phyloP scores from a whole-genome alignment of 352 stramenopile species.

The Phytophthora citricola region DNA sequence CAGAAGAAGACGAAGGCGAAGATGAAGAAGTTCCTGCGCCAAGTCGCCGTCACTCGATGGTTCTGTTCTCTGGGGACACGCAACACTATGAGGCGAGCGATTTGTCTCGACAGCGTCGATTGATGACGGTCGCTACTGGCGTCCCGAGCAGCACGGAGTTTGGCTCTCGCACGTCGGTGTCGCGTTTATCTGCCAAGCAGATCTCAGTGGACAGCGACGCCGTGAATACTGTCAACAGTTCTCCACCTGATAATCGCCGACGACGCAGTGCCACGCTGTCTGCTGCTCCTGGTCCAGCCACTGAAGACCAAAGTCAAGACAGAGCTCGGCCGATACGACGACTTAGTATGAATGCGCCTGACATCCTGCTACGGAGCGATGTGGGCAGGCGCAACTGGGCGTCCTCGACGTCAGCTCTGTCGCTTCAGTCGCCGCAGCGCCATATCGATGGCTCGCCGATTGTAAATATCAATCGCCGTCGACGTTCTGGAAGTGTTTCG shows the following conservation, averaged over 20 bases:
- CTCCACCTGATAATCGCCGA: conserved; percentile 26
- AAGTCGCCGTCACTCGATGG: conserved; percentile 34
- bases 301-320: neutral
- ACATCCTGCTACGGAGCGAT: conserved; percentile 57
- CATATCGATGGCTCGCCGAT: conserved; percentile 30
- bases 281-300: neutral
- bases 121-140: conserved; percentile 26
- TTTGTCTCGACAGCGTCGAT: conserved; percentile 25
- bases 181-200: conserved; percentile 33
- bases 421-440: conserved; percentile 44
- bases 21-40: conserved; percentile 24
- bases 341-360: conserved; percentile 34
- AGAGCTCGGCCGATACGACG: conserved; percentile 16
- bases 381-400: conserved; percentile 50
- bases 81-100: conserved; percentile 29
- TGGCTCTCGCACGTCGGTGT: conserved; percentile 10
- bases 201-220: conserved; percentile 28
- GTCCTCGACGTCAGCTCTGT: conserved; percentile 53
- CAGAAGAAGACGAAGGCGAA: conserved; percentile 29
- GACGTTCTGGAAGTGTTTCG: conserved; percentile 22
- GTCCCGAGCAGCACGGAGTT: conserved; percentile 12
- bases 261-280: conserved; percentile 34
- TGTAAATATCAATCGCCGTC: conserved; percentile 26
- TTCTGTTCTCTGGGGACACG: conserved; percentile 27
- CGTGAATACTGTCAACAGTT: conserved; percentile 40